A percentile compares a stretch with the other conserved stretches of the same genome.
Conservation (phyloP, 768 basidiomycete species). For the Paxillus involutus region DNA sequence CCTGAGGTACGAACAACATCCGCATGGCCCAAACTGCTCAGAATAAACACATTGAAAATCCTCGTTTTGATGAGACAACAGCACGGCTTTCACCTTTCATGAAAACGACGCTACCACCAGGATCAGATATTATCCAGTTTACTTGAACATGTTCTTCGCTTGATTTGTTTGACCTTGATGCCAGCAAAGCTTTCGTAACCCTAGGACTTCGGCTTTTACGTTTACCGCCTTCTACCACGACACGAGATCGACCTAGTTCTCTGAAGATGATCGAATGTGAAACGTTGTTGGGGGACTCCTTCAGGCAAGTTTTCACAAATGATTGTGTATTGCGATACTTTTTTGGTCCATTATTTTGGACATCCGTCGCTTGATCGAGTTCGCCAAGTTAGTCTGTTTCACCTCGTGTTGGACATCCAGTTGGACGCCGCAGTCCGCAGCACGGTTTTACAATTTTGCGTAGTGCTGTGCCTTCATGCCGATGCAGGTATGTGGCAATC, state of each 20-base stretch:
- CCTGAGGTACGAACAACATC: constrained; percentile 10
- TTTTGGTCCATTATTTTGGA: constrained; percentile 5
- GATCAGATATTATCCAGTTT: background rate
- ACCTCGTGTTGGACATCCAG: constrained; percentile 27
- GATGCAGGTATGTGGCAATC: constrained; percentile 10
- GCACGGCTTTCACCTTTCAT: background rate
- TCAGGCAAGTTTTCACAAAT: background rate
- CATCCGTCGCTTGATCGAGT: constrained; percentile 2
- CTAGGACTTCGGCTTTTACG: constrained; percentile 1
- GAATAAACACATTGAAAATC: constrained; percentile 7
- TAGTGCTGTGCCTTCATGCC: constrained; percentile 1
- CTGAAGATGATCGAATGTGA: background rate
- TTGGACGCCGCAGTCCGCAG: constrained; percentile 10
- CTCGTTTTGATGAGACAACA: constrained; percentile 23
- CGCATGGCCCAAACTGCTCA: constrained; percentile 11
- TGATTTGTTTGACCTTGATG: constrained; percentile 8
- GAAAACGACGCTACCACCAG: constrained; percentile 1
- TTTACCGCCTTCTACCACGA: constrained; percentile 2
- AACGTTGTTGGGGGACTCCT: constrained; percentile 1
- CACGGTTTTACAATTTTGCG: constrained; percentile 7
- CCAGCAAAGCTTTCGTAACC: background rate
- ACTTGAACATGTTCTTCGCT: constrained; percentile 1
- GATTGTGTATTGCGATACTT: constrained; percentile 2
- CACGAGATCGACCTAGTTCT: constrained; percentile 11
- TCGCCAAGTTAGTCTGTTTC: constrained; percentile 5